Base-by-base conservation (phyloP, 306 rosid species). In the Acacia acuminata region DNA sequence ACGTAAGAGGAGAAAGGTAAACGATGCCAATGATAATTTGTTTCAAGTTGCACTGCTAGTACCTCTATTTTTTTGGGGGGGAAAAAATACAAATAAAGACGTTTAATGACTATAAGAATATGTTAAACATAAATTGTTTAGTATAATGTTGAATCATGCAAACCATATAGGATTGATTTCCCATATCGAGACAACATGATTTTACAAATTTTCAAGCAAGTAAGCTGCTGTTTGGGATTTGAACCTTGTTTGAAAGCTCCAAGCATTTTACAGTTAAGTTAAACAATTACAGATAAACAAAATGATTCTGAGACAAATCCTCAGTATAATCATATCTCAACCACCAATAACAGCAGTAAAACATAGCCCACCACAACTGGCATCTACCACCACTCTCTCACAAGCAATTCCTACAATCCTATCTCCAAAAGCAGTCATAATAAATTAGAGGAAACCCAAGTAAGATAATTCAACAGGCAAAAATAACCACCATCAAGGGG, bases 371-470 rank as follows among this genome's bases (percentile, higher is more conserved):
- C 40, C 40, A 45, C 14, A 77, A 63, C 43, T 67, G 8, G 40
- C 13, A 63, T 61, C 71, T 24, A 61, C 70, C 43, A 61, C 53
- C 55, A 68, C 17, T 68, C 17, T 68, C 42, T 30, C 10, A 61
- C 69, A 30, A 64, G 1, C 70, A 30, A 64, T 30, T 64, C 42
- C 64, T 32, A 50, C 40, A 14, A 47, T 73, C 27, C 51, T 34
- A 73, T 27, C 27, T 38, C 45, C 10, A 27, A 34, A 47, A 61
- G 27, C 38, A 66, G 8, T 56, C 58, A 81, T 76, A 38, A 85
- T 53, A 7, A 32, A 70, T 45, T 69, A 9, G 50, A 73, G 50
- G 63, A 40, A 71, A 80, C 74, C 82, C 64, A 63, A 68, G 61
- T 24, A 32, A 82, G 43, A 79, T 34, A 15, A 38, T 51, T 44